Percentiles rank a stretch among this genome's conserved stretches.
Evolutionary conservation across 2,329 filamentous ascomycete species (phyloP).

Genomic region (Botrytis hyacinthi): DNA sequence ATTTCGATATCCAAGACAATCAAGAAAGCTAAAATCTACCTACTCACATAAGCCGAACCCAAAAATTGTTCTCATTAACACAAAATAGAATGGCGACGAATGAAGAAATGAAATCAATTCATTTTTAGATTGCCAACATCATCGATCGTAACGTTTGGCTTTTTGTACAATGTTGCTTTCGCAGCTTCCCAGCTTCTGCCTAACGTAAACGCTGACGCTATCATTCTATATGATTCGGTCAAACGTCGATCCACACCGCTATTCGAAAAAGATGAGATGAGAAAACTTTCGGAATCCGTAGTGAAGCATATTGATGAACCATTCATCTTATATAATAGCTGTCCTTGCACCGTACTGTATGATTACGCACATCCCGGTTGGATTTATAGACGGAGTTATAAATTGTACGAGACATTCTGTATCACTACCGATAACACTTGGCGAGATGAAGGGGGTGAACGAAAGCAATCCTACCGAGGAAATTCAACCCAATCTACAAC

Average conservation of each 20-base stretch:
- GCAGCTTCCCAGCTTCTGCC: slow-evolving; percentile 16
- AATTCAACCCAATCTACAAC: slow-evolving; percentile 1
- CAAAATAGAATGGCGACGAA: slow-evolving; percentile 7
- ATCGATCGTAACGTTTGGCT: slow-evolving; percentile 9
- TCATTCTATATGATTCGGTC: slow-evolving; percentile 10
- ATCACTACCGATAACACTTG: slow-evolving; percentile 1
- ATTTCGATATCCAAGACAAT: not conserved
- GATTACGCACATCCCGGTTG: not conserved
- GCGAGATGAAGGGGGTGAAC: slow-evolving; percentile 13
- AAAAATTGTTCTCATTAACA: slow-evolving; percentile 5
- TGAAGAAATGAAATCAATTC: not conserved
- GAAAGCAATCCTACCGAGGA: not conserved
- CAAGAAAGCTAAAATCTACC: not conserved
- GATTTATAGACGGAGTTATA: not conserved
- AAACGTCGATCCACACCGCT: slow-evolving; percentile 14
- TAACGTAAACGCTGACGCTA: slow-evolving; percentile 19
- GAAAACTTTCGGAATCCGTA: not conserved
- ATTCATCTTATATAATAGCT: slow-evolving; percentile 1
- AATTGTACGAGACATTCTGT: not conserved
- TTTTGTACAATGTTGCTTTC: slow-evolving; percentile 20
- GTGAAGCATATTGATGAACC: slow-evolving; percentile 7
- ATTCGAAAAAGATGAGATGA: slow-evolving; percentile 16
- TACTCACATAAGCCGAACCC: not conserved
- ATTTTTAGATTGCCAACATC: slow-evolving; percentile 9
- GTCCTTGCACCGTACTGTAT: slow-evolving; percentile 5